These are phyloP conservation scores for Albophoma yamanashiensis DNA, from an alignment of 2,329 filamentous ascomycete species.

Conservation along the genomic window DNA sequence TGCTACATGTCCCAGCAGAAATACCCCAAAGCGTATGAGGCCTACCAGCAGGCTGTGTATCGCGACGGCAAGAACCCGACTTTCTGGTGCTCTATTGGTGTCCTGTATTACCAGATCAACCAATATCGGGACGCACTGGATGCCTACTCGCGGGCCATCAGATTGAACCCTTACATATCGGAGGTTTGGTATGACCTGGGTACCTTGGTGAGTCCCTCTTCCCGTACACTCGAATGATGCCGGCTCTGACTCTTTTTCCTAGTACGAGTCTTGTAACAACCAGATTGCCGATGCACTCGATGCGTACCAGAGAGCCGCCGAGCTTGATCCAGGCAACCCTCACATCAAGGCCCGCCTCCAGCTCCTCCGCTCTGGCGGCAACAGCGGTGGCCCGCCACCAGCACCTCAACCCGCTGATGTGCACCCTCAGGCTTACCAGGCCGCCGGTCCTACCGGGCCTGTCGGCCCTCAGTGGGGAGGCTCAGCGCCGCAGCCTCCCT, in stretches of 20 bases:
- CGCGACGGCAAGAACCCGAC: constrained; percentile 95
- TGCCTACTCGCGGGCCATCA: constrained; percentile 92
- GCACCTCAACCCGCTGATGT: constrained; percentile 93
- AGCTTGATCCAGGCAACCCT: constrained; percentile 84
- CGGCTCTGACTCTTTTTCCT: constrained; percentile 17
- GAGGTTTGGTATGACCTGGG: constrained; percentile 99
- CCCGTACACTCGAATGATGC: neutral
- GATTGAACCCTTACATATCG: constrained; percentile 94
- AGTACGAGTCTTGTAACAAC: constrained; percentile 99
- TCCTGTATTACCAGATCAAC: constrained; percentile 99
- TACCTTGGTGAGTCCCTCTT: constrained; percentile 63
- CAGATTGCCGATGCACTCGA: constrained; percentile 94
- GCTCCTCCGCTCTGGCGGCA: constrained; percentile 71
- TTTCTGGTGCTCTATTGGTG: constrained; percentile 99
- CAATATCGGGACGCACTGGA: constrained; percentile 97
- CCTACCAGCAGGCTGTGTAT: constrained; percentile 97
- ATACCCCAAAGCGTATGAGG: constrained; percentile 96
- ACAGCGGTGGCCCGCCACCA: constrained; percentile 60
- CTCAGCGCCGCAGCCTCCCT: constrained; percentile 47
- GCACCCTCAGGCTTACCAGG: constrained; percentile 88
- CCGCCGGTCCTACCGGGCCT: constrained; percentile 67
- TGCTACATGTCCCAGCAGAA: constrained; percentile 99
- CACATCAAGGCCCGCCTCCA: constrained; percentile 95
- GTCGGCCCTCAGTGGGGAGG: constrained; percentile 86
- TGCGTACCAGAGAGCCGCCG: constrained; percentile 87